A percentile compares a stretch with the other conserved stretches of the same genome.
Conservation (phyloP, 140 eudicot species). For the Erigeron philadelphicus region DNA sequence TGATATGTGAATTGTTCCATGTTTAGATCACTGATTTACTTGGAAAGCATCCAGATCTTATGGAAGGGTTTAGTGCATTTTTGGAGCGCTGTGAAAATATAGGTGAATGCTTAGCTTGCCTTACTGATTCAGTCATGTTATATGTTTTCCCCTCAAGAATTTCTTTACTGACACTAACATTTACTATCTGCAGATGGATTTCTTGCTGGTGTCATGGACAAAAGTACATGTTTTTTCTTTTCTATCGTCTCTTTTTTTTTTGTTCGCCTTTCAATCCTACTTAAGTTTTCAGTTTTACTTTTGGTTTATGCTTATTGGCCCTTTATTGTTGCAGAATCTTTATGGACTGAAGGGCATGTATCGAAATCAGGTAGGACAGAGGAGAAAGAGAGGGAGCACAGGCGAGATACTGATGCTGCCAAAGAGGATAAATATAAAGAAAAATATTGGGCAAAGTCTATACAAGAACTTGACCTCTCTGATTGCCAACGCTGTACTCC, state of each 20-base stretch:
- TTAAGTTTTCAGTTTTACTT: not conserved
- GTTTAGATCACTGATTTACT: conserved; percentile 84
- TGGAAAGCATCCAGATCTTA: conserved; percentile 89
- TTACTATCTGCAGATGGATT: conserved; percentile 73
- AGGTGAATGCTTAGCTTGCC: conserved; percentile 41
- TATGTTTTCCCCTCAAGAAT: not conserved
- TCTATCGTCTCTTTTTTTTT: conserved; percentile 12
- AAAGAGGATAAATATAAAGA: conserved; percentile 77
- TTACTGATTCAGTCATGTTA: not conserved
- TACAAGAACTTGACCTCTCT: conserved; percentile 90
- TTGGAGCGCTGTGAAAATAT: conserved; percentile 79
- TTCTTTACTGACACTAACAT: conserved; percentile 3
- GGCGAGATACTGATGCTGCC: conserved; percentile 66
- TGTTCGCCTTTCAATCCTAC: not conserved
- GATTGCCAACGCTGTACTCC: conserved; percentile 93
- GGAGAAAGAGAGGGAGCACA: conserved; percentile 72
- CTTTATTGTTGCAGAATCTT: conserved; percentile 53
- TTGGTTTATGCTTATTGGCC: conserved; percentile 6
- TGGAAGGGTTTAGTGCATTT: conserved; percentile 91
- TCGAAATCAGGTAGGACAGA: conserved; percentile 59
- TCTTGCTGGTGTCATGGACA: conserved; percentile 94
- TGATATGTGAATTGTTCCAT: conserved; percentile 17
- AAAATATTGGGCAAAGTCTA: conserved; percentile 88
- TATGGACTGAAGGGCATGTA: conserved; percentile 51
- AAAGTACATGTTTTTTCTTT: conserved; percentile 48